Percentiles rank a stretch among this genome's conserved stretches.
Evolutionary conservation across 2,329 filamentous ascomycete species (phyloP).

Genomic region (Verticillium dahliae): DNA sequence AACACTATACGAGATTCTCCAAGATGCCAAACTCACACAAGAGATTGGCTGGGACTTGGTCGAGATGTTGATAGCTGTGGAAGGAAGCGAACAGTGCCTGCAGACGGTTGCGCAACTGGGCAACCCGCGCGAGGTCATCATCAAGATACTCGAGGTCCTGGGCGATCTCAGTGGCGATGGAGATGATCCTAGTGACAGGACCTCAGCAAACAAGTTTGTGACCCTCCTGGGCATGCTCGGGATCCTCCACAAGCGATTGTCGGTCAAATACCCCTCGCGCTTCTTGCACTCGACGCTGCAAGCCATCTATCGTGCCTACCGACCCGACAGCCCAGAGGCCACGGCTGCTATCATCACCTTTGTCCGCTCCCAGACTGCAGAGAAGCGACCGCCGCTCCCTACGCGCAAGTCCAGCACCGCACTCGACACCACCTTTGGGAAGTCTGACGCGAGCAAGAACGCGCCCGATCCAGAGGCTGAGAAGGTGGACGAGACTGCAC

Average conservation of each 20-base stretch:
- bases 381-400: conserved; percentile 57
- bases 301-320: conserved; percentile 62
- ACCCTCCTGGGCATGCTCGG: conserved; percentile 64
- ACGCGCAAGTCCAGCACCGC: conserved; percentile 51
- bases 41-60: conserved; percentile 84
- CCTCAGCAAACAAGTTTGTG: conserved; percentile 44
- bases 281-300: conserved; percentile 74
- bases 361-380: conserved; percentile 61
- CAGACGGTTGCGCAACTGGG: conserved; percentile 69
- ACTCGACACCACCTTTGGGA: conserved; percentile 47
- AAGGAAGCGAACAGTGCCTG: conserved; percentile 64
- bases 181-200: conserved; percentile 16
- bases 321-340: conserved; percentile 56
- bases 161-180: conserved; percentile 36
- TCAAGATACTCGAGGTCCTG: conserved; percentile 72
- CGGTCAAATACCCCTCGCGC: conserved; percentile 70
- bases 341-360: conserved; percentile 66
- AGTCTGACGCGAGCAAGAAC: conserved; percentile 46
- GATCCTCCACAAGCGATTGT: conserved; percentile 67
- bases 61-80: conserved; percentile 62
- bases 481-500: conserved; percentile 41
- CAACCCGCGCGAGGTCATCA: conserved; percentile 74
- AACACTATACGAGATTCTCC: conserved; percentile 59
- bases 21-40: conserved; percentile 61
- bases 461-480: conserved; percentile 57